phyloP scores from a whole-genome alignment of 2,329 filamentous ascomycete species.

The Fusarium chaquense region DNA sequence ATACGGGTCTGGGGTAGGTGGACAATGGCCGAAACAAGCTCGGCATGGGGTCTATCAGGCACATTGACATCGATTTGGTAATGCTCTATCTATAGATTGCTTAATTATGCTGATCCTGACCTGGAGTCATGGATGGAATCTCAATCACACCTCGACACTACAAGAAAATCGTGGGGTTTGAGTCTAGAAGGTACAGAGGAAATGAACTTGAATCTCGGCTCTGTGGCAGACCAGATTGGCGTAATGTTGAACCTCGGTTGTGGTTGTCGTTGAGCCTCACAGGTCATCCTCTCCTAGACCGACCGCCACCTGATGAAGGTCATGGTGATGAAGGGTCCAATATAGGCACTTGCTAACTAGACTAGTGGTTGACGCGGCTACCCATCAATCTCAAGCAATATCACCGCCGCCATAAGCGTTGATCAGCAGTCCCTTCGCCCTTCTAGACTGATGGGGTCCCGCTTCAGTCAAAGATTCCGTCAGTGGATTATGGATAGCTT shows the following conservation, averaged over 20 bases:
- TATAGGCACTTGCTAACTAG: background rate
- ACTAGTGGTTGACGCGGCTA: slow-evolving; percentile 38
- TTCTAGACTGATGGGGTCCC: slow-evolving; percentile 5
- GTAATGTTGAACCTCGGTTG: slow-evolving; percentile 20
- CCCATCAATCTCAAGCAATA: slow-evolving; percentile 18
- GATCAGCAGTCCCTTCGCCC: slow-evolving; percentile 16
- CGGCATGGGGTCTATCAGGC: slow-evolving; percentile 28
- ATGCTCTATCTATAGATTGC: slow-evolving; percentile 18
- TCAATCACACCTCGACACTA: background rate
- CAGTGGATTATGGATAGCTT: background rate
- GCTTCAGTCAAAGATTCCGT: background rate
- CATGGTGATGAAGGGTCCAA: background rate
- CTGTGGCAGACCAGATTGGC: slow-evolving; percentile 19
- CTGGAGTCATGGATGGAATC: background rate
- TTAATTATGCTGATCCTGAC: slow-evolving; percentile 19
- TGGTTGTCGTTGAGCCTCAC: slow-evolving; percentile 7
- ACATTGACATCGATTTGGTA: slow-evolving; percentile 3
- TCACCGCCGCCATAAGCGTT: slow-evolving; percentile 40
- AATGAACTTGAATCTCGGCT: slow-evolving; percentile 29
- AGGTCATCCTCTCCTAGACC: background rate
- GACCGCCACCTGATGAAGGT: background rate
- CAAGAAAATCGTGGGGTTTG: background rate
- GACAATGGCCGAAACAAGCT: slow-evolving; percentile 44
- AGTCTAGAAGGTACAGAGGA: background rate
- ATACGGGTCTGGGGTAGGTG: slow-evolving; percentile 43